These are phyloP conservation scores for Trametes sanguinea DNA, from an alignment of 768 basidiomycete species.

Conservation along the genomic window DNA sequence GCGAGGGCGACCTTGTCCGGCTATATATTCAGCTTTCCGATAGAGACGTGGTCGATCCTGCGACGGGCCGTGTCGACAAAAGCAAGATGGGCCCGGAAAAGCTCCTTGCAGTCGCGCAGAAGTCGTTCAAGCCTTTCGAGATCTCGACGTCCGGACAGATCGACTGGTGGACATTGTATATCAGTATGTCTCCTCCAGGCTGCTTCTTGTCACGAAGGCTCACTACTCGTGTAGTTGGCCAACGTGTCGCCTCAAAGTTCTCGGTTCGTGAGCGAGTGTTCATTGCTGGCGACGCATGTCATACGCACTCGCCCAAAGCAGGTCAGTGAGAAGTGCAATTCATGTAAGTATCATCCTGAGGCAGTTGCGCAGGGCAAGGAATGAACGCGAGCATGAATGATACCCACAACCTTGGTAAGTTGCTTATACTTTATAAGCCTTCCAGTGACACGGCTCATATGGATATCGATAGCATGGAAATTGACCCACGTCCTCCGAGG, in stretches of 20 bases:
- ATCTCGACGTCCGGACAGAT: slow-evolving; percentile 35
- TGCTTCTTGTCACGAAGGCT: background rate
- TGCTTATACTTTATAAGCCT: too few relatives aligned
- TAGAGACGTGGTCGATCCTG: slow-evolving; percentile 37
- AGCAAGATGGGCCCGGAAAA: slow-evolving; percentile 39
- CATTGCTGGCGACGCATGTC: slow-evolving; percentile 59
- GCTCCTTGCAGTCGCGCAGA: slow-evolving; percentile 47
- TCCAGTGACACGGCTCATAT: too few relatives aligned
- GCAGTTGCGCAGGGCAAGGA: slow-evolving; percentile 39
- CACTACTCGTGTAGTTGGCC: slow-evolving; percentile 44
- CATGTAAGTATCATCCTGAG: too few relatives aligned
- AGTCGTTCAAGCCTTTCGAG: slow-evolving; percentile 45
- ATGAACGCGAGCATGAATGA: slow-evolving; percentile 60
- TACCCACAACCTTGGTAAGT: slow-evolving; percentile 48
- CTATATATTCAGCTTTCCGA: slow-evolving; percentile 56
- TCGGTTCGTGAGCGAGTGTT: slow-evolving; percentile 50
- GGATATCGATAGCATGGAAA: slow-evolving; percentile 47
- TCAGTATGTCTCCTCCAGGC: slow-evolving; percentile 37
- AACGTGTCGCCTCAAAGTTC: slow-evolving; percentile 55
- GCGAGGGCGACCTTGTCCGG: slow-evolving; percentile 49
- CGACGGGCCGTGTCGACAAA: slow-evolving; percentile 46
- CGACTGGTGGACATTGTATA: slow-evolving; percentile 54
- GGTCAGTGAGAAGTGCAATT: slow-evolving; percentile 26
- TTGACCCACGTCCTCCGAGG: slow-evolving; percentile 50
- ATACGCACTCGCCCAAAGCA: slow-evolving; percentile 47